Evolutionary conservation across 805 yeast species (phyloP), one percentile per base, ranked within the genome.

Genomic region (Sugiyamaella floridensis): DNA sequence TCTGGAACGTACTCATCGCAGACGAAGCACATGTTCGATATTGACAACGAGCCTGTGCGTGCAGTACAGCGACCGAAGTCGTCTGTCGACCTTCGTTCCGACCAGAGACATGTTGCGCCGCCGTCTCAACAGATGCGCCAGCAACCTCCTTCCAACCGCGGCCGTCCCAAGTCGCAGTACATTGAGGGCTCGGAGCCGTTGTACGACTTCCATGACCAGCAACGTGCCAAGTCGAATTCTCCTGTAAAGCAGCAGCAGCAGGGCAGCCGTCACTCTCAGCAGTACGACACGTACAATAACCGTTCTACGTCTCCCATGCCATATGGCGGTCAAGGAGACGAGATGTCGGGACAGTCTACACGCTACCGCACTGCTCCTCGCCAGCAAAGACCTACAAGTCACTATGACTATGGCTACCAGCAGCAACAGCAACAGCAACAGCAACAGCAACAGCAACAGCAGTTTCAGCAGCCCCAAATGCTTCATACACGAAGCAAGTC

Each of bases 401-500:
- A 46, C 11, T 41, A 43, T 15, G 46, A 22, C 32, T 44, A 52
- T 29, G 43, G 40, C 46, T 45, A 22, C 40, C 58, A 43, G 54
- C 53, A 32, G 32, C 53, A 22, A 28, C 58, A 43, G 54, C 53
- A 32, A 28, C 53, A 19, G 49, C 56, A 20, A 43, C 48, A 45
- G 10, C 48, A 22, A 8, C 18, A 4, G 2, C 49, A 34, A 6
- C 51, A 47, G 37, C 47, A 29, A 20, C 51, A 47, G 16, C 43
- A 47, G 14, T 49, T 37, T 14, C 42, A 45, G 37, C 56, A 50
- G 19, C 48, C 28, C 11, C 53, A 40, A 15, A 40, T 34, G 47
- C 54, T 45, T 42, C 54, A 52, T 11, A 55, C 61, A 1, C 56
- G 64, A 45, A 53, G 61, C 50, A 58, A 58, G 51, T 60, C 64